A percentile compares a stretch with the other conserved stretches of the same genome.
These are phyloP conservation scores for Perkinsus olseni DNA, from an alignment of 169 alveolate genomes.

Conservation along the genomic window DNA sequence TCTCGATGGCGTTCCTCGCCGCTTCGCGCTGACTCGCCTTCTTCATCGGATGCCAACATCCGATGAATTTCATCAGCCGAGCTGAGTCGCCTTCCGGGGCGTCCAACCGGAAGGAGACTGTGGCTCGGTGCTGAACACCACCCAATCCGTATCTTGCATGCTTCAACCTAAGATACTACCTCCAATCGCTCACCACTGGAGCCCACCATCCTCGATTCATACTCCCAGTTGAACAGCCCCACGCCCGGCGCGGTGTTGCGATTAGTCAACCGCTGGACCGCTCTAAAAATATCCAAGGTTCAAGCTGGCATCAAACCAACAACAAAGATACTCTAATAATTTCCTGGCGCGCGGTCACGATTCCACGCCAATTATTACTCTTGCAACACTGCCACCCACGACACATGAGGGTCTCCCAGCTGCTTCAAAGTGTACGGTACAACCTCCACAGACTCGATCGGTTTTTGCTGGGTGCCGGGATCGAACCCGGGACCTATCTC, in stretches of 20 bases:
- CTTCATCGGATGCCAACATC: not conserved
- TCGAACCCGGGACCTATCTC: not conserved
- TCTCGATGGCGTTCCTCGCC: not conserved
- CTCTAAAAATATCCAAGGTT: not conserved
- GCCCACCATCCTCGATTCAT: not conserved
- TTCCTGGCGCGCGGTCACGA: not conserved
- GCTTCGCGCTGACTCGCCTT: not conserved
- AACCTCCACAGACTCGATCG: not conserved
- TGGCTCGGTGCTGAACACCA: not conserved
- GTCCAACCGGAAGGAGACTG: conserved; percentile 1
- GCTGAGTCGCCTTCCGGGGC: not conserved
- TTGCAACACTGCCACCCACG: not conserved
- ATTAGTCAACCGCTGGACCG: not conserved
- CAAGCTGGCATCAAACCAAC: too few relatives aligned
- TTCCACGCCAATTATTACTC: not conserved
- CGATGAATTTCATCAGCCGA: not conserved
- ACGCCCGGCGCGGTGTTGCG: not conserved
- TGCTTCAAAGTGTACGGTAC: not conserved
- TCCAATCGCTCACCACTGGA: not conserved
- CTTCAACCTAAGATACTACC: not conserved
- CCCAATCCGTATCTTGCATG: not conserved
- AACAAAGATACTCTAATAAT: too few relatives aligned
- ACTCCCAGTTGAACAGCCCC: not conserved
- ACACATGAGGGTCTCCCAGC: not conserved
- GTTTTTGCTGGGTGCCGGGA: not conserved